Evolutionary conservation across 192 early-diverging fungal genomes (phyloP).

Genomic region (Paraglomus occultum): DNA sequence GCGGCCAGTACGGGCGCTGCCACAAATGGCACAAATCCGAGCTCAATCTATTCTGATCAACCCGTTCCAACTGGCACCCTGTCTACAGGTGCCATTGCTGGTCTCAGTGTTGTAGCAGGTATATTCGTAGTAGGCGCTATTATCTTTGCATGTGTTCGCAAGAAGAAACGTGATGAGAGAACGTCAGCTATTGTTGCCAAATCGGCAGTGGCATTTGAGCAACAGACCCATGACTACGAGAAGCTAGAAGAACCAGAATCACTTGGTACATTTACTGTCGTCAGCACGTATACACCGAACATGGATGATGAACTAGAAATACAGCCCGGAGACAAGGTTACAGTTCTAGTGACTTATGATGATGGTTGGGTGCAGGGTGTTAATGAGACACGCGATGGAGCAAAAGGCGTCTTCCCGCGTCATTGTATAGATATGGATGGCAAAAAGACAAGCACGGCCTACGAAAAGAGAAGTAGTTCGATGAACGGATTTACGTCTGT

Average conservation of each 20-base stretch:
- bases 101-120: slow-evolving; percentile 34
- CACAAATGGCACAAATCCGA: background rate
- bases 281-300: slow-evolving; percentile 46
- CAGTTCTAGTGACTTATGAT: slow-evolving; percentile 53
- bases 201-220: slow-evolving; percentile 41
- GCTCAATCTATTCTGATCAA: background rate
- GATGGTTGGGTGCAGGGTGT: slow-evolving; percentile 60
- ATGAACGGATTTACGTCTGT: too few species aligned
- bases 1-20: too few species aligned
- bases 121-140: slow-evolving; percentile 32
- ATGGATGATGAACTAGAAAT: slow-evolving; percentile 58
- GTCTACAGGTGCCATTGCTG: background rate
- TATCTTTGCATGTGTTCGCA: slow-evolving; percentile 33
- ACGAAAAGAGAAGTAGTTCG: too few species aligned
- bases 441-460: too few species aligned
- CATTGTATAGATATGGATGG: slow-evolving; percentile 47
- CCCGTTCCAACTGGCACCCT: background rate
- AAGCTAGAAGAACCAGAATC: slow-evolving; percentile 35
- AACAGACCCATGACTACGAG: slow-evolving; percentile 38
- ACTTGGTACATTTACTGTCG: slow-evolving; percentile 44
- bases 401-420: slow-evolving; percentile 55
- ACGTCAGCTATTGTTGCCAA: slow-evolving; percentile 29
- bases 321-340: slow-evolving; percentile 50
- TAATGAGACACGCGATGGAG: slow-evolving; percentile 46
- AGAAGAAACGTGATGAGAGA: slow-evolving; percentile 36